A percentile compares a stretch with the other conserved stretches of the same genome.
Evolutionary conservation across 2,329 filamentous ascomycete genomes (phyloP).

Genomic region (Alternaria arborescens): DNA sequence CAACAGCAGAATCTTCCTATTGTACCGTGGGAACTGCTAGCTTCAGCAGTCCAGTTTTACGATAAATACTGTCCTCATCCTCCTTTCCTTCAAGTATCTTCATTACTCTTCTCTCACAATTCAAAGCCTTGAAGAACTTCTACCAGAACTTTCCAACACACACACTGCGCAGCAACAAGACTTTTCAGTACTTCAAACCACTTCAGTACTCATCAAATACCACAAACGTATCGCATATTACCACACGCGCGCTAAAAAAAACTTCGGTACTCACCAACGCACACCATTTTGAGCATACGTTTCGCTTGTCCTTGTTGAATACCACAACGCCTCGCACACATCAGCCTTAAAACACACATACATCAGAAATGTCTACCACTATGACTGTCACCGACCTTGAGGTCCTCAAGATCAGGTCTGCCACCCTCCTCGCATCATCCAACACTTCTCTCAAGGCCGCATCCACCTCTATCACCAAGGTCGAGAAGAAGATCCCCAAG

Average conservation of each 20-base stretch:
- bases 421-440: background rate
- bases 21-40: background rate
- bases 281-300: background rate
- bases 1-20: background rate
- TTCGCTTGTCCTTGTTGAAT: background rate
- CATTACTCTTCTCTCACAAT: background rate
- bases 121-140: background rate
- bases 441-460: background rate
- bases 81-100: background rate
- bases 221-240: background rate
- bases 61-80: background rate
- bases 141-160: background rate
- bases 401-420: background rate
- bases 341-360: background rate
- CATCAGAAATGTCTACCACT: background rate
- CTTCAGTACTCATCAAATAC: background rate
- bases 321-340: background rate
- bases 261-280: background rate
- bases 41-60: background rate
- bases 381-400: background rate
- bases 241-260: background rate
- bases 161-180: background rate
- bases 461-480: background rate
- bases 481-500: background rate
- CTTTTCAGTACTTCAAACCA: background rate